Percentiles rank a stretch among this genome's conserved stretches.
These are phyloP conservation scores for Candida patagonica DNA, from an alignment of 805 yeast species.

Conservation along the genomic window DNA sequence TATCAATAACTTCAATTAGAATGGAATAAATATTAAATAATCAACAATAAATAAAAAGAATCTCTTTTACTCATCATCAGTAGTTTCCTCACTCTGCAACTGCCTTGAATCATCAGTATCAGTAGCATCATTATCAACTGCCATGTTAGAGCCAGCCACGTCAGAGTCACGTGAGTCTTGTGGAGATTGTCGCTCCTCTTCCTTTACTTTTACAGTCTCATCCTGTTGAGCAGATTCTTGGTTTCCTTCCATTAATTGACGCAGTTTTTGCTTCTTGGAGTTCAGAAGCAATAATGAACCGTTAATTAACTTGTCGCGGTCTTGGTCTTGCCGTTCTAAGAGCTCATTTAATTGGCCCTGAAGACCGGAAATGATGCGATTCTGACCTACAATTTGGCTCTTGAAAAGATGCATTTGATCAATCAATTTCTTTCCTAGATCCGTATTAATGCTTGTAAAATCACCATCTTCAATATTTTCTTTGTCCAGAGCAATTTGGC, in stretches of 20 bases:
- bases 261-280: conserved; percentile 14
- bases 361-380: conserved; percentile 4
- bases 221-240: neutral
- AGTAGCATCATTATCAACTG: neutral
- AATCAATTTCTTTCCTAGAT: neutral
- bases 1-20: no score
- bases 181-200: neutral
- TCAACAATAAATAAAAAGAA: no score
- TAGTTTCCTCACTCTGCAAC: no score
- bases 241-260: conserved; percentile 7
- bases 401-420: neutral
- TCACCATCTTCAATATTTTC: neutral
- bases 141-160: neutral
- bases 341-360: conserved; percentile 11
- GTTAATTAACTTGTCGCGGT: conserved; percentile 12
- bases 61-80: no score
- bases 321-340: conserved; percentile 10
- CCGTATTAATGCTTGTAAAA: neutral
- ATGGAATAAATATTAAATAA: no score
- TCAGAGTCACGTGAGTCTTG: conserved; percentile 2
- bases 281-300: conserved; percentile 12
- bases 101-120: no score
- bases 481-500: neutral
- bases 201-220: neutral
- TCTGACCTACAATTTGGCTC: conserved; percentile 1